A percentile compares a stretch with the other conserved stretches of the same genome.
Conservation (phyloP, 2,329 filamentous ascomycete species). For the Spiromastix sp. region DNA sequence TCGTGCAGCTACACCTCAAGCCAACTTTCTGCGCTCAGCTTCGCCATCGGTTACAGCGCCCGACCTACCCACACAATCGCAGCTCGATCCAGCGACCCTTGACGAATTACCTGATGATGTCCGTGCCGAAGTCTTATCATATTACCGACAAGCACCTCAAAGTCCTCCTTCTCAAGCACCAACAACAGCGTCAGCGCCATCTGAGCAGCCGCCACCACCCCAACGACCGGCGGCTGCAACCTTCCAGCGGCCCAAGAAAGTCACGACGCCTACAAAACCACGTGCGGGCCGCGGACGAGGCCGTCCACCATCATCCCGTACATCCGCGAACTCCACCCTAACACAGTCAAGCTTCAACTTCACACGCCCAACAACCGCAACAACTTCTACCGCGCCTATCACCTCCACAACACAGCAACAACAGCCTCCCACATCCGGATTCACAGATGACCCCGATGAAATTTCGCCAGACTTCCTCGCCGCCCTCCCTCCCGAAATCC, state of each 20-base stretch:
- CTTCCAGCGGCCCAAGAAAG: constrained; percentile 29
- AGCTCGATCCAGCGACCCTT: constrained; percentile 77
- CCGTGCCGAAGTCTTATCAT: constrained; percentile 68
- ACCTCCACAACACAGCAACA: too few relatives aligned
- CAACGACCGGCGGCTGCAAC: constrained; percentile 26
- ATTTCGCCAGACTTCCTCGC: constrained; percentile 66
- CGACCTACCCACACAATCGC: constrained; percentile 53
- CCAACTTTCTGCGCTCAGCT: too few relatives aligned
- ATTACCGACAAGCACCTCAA: constrained; percentile 46
- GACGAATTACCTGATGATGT: constrained; percentile 76
- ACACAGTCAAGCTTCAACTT: constrained; percentile 64
- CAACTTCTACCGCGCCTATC: constrained; percentile 10
- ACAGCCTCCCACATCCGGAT: constrained; percentile 20
- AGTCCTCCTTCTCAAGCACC: constrained; percentile 23
- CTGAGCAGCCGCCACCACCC: constrained; percentile 43
- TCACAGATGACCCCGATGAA: constrained; percentile 18
- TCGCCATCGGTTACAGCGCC: constrained; percentile 23
- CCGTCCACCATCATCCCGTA: constrained; percentile 41
- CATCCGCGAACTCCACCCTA: constrained; percentile 48
- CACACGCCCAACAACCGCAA: constrained; percentile 18
- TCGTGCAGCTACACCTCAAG: constrained; percentile 14
- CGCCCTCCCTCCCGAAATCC: constrained; percentile 71
- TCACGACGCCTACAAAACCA: constrained; percentile 55
- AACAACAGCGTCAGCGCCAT: constrained; percentile 29
- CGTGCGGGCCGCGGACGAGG: constrained; percentile 42